Percentiles rank a stretch among this genome's conserved stretches.
phyloP scores from a whole-genome alignment of 805 yeast genomes.

The Starmerella bombi region DNA sequence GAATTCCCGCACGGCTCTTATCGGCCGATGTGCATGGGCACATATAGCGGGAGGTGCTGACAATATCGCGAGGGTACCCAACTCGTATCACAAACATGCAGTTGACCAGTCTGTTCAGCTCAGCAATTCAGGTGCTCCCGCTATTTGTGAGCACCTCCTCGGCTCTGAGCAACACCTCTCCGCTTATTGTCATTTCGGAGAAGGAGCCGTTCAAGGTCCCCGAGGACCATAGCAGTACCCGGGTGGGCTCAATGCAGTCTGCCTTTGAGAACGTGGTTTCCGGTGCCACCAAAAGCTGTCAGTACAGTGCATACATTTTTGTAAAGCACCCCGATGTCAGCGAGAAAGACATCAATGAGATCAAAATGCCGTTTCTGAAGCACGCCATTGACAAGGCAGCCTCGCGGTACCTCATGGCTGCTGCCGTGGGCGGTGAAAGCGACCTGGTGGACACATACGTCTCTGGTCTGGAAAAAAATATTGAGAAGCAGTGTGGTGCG shows the following conservation, averaged over 20 bases:
- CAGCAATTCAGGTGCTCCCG: background rate
- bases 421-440: slow-evolving; percentile 8
- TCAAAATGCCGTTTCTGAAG: slow-evolving; percentile 23
- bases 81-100: too few species aligned
- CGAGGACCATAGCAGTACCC: background rate
- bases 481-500: slow-evolving; percentile 40
- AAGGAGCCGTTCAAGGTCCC: slow-evolving; percentile 1
- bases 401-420: slow-evolving; percentile 3
- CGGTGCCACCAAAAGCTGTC: slow-evolving; percentile 28
- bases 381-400: slow-evolving; percentile 20
- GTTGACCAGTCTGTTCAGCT: background rate
- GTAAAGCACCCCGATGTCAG: slow-evolving; percentile 42
- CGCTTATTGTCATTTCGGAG: slow-evolving; percentile 14
- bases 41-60: too few species aligned
- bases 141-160: slow-evolving; percentile 3
- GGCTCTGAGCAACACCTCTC: slow-evolving; percentile 18
- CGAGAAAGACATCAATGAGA: slow-evolving; percentile 30
- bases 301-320: slow-evolving; percentile 44
- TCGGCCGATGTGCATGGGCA: too few species aligned
- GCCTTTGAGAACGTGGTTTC: slow-evolving; percentile 8
- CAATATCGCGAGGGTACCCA: too few species aligned
- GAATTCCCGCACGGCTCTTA: too few species aligned
- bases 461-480: slow-evolving; percentile 5
- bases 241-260: slow-evolving; percentile 3
- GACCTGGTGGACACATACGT: background rate